Evolutionary conservation across 768 basidiomycete genomes (phyloP), one percentile per base, ranked within the genome.

Genomic region (Amanita fuliginea): DNA sequence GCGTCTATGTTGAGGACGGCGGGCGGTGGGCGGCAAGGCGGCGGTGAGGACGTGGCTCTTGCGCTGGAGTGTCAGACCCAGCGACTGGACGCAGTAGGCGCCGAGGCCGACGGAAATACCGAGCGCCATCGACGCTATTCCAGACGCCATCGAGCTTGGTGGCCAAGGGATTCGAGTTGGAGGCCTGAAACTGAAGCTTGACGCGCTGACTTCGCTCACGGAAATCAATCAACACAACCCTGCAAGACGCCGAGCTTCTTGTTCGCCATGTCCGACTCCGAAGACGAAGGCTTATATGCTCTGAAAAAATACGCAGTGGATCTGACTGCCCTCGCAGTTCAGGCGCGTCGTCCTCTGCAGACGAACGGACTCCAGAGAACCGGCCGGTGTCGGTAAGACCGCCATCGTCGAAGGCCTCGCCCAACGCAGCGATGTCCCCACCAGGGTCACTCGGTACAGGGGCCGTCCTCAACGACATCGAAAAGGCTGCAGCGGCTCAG

Each of bases 341-440:
- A 77, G 92, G 46, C 78, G 92, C 40, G 80, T 76, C 35, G 76
- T 92, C 55, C 70, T 92, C 21, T 90, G 85, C 54, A 68, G 83
- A n/a, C n/a, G n/a, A n/a, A n/a, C n/a, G n/a, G n/a, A n/a, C n/a
- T n/a, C n/a, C n/a, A n/a, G n/a, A n/a, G n/a, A n/a, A n/a, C n/a
- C n/a, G n/a, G n/a, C n/a, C n/a, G 87, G 95, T 63, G 92, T 95
- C 19, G 95, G 95, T 3, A 99, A 99, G 69, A 96, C 94, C 0
- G 81, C 91, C 19, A 88, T 97, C 47, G 91, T 83, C 5, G 95
- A 99, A 71, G 93, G 92, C 35, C 81, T 99, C 5, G 94, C 95
- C 0, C 94, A 95, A 61, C 81, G 95, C 41, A 95, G 92, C 43
- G 94, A 97, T 65, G 90, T 93, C 6, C 91, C 91, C 18, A 74